Base-by-base conservation (phyloP, 2,329 filamentous ascomycete genomes). In the Penicillium thymicola region DNA sequence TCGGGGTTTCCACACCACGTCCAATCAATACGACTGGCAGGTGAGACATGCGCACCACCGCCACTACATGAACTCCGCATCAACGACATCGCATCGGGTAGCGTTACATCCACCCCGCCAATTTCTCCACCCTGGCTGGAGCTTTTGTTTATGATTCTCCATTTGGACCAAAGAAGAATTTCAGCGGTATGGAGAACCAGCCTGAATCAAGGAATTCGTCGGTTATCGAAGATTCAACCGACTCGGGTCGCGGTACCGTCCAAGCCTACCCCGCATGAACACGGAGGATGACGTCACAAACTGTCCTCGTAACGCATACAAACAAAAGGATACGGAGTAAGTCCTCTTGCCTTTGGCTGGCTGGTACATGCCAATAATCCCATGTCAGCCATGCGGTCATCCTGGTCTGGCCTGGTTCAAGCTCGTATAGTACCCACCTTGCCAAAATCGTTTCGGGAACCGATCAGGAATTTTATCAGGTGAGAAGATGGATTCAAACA, bases 31-130 rank as follows among this genome's bases (percentile, higher is more conserved):
- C 34, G 23, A 42, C 34, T 58, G 8, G 41, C 11, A 57, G 59
- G 47, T 65, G 57, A 66, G 61, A 66, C 64, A 66, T 64, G 44
- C 54, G 56, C 59, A 66, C 64, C 59, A 58, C 42, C 30, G 52
- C 51, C 45, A 54, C 52, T 55, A n/a, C 53, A 58, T 54, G 42
- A 54, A 54, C 55, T 56, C 54, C 59, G 54, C 62, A 60, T 60
- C 43, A 51, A 60, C 57, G 30, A 53, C 40, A 45, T 43, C 34
- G 16, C 48, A 52, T 13, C 34, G 37, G 45, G 40, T 59, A 59
- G 51, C 54, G 58, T 61, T 63, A 58, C 59, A 63, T 61, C 42
- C 41, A 60, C 44, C 30, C 27, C 1, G 7, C 25, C 18, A 16
- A 48, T 56, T 47, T 37, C 41, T 57, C 42, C 51, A 58, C 27